Conservation (phyloP, 306 rosid genomes). For the Aeschynomene evenia region DNA sequence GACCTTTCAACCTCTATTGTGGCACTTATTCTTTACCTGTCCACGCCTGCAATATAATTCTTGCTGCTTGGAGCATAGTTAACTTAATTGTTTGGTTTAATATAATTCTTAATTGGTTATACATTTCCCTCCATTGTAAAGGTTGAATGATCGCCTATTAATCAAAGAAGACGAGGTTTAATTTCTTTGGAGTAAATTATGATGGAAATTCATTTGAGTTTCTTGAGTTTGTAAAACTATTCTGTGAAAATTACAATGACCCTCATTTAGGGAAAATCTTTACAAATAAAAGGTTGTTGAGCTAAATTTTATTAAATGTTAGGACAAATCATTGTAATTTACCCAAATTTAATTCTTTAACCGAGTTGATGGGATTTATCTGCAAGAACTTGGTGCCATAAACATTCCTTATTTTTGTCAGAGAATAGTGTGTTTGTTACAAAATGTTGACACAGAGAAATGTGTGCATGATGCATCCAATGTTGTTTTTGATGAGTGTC, state of each 20-base stretch:
- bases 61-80: not conserved
- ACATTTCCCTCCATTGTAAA: not conserved
- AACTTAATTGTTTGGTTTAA: not conserved
- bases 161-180: not conserved
- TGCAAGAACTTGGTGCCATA: not conserved
- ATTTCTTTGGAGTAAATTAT: no score
- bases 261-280: no score
- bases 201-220: no score
- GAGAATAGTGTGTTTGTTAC: constrained; percentile 24
- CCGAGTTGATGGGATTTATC: not conserved
- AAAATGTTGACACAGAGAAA: constrained; percentile 5
- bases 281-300: no score
- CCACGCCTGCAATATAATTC: no score
- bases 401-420: constrained; percentile 23
- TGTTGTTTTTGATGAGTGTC: constrained; percentile 12
- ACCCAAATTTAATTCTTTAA: no score
- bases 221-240: no score
- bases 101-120: not conserved
- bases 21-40: not conserved
- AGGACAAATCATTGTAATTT: no score
- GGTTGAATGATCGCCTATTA: not conserved
- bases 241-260: no score
- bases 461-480: not conserved
- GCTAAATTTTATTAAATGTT: no score
- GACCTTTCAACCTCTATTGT: not conserved